Evolutionary conservation across 192 early-diverging fungal species (phyloP), one percentile per base, ranked within the genome.

Genomic region (Entrophospora sp.): DNA sequence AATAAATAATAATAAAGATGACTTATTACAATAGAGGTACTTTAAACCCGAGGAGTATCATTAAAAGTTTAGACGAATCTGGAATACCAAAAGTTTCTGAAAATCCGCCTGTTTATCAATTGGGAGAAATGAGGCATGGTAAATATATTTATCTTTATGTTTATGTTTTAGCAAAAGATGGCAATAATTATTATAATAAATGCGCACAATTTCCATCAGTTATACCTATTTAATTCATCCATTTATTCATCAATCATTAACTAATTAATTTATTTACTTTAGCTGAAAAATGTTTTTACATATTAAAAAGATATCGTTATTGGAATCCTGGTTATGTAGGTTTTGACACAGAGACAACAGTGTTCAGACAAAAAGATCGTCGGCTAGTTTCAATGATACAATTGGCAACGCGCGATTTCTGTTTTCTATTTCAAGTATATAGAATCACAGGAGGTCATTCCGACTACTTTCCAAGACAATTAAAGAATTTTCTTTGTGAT

Each of bases 311-410:
- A 13, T 13, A 25, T 40, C 49, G 36, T 5, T 4, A 18, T 32
- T 66, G 70, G 51, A 34, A 24, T 9, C 43, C 53, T 1, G 72
- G 64, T 28, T 62, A 68, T 12, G 67, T 77, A 13, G 75, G 75
- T 27, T 77, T 77, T 25, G 75, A 77, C 48, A 77, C 75, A 2
- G 75, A 77, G 45, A 77, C 75, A 22, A 70, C 74, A 30, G 42
- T 38, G 6, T 57, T 65, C 16, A 36, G 70, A 9, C 44, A 36
- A n/a, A 20, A 42, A n/a, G 48, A 45, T n/a, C 59, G 45, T 10
- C 20, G 20, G 1, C 34, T 48, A 3, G 69, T 71, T 10, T 77
- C 75, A 16, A 48, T 77, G 18, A 51, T 77, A 40, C 75, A 77
- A 51, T 71, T 77, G 27, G 75, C 75, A 5, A 73, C 72, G 0